Evolutionary conservation across 495 filamentous ascomycete genomes (phyloP), one percentile per base, ranked within the genome.

Genomic region (Aspergillus affinis): DNA sequence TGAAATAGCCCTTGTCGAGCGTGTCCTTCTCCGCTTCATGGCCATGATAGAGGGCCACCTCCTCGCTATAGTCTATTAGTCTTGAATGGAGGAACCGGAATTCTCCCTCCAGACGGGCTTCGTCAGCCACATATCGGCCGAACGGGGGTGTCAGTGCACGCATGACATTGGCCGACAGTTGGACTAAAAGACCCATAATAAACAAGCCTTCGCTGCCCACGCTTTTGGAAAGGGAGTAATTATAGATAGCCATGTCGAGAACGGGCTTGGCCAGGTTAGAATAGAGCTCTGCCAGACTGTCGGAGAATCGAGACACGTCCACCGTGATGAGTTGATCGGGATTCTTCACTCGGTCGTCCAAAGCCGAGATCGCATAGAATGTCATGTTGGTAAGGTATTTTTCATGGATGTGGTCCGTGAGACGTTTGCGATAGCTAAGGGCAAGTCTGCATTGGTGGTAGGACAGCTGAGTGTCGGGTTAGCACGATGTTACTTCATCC

Each of bases 331-430:
- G 85, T 75, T 98, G 94, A 73, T 98, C 94, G 8, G 94, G 91
- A 68, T 98, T 98, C 79, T 97, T 97, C 80, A 98, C 96, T 60
- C 94, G 89, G 71, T 98, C 94, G 63, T 98, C 94, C 44, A 98
- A 78, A 3, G 95, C 92, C 2, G 92, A 95, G 48, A 98, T 89
- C 5, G 91, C 90, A 75, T 98, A 98, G 75, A 97, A 98, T 0
- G 94, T 98, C 89, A 98, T 91, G 49, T 97, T 88, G 10, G 88
- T 91, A 17, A 98, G 84, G 71, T 98, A 98, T 67, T 90, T 88
- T 59, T 92, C 86, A 75, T 98, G 95, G 49, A 98, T 92, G 73
- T 96, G 82, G 62, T 92, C 86, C 21, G 95, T 98, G 48, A 98
- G 80, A 9, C 94, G 87, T 44, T 90, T 96, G 30, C 94, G 87